Percentiles rank a stretch among this genome's conserved stretches.
phyloP scores from a whole-genome alignment of 164 flowering plant species.

The Echeveria elegans region DNA sequence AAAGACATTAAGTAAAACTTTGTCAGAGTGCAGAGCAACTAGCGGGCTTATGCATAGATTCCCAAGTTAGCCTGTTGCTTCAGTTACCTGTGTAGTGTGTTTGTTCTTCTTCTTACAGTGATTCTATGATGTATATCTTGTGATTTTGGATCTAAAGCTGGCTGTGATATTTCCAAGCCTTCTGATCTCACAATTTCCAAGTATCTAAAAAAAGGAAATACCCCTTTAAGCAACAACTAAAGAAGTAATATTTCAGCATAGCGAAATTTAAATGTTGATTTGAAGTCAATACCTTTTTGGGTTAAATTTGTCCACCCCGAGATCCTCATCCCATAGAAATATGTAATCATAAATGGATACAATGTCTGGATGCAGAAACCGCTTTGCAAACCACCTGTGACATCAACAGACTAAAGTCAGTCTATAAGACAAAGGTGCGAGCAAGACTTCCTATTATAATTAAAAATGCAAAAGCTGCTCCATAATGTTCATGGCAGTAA shows the following conservation, averaged over 20 bases:
- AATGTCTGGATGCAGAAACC: constrained; percentile 86
- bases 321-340: constrained; percentile 98
- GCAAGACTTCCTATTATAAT: background rate
- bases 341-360: constrained; percentile 80
- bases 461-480: background rate
- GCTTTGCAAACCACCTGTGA: constrained; percentile 98
- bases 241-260: background rate
- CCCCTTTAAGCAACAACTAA: background rate
- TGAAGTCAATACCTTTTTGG: constrained; percentile 60
- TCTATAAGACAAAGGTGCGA: background rate
- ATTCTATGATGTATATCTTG: constrained; percentile 87
- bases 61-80: background rate
- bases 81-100: constrained; percentile 62
- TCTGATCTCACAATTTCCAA: constrained; percentile 64
- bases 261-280: no score
- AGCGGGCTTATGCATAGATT: background rate
- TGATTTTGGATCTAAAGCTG: constrained; percentile 82
- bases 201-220: constrained; percentile 39
- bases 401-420: background rate
- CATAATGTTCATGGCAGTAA: background rate
- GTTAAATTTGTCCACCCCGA: constrained; percentile 73
- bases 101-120: constrained; percentile 53
- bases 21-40: background rate
- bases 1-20: constrained; percentile 3
- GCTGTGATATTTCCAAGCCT: constrained; percentile 91